Base-by-base conservation (phyloP, 2,329 filamentous ascomycete species). In the Aspergillus sergii region DNA sequence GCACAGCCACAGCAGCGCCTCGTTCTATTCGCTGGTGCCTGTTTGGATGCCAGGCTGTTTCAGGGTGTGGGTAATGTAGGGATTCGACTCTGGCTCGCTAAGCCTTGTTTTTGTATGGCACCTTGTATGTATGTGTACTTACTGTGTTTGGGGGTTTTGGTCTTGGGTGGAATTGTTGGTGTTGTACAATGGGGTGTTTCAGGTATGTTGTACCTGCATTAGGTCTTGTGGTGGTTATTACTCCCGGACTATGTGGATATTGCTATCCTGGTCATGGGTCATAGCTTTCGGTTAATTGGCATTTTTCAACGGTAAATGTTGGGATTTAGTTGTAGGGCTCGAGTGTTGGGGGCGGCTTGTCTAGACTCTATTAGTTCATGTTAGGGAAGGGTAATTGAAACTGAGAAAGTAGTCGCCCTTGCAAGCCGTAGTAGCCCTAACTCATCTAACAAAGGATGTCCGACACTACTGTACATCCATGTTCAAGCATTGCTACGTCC, bases 1-100 rank as follows among this genome's bases (percentile, higher is more conserved):
- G 56, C 57, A 59, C 57, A 34, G 57, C 57, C 57, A 59, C 57
- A 32, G 55, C 48, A 61, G 55, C 46, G 60, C 60, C 60, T 45
- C 59, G 48, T 56, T 57, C 30, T 11, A 54, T 21, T 36, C 23
- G 32, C 30, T 54, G 51, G 30, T 54, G 30, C 30, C 30, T 54
- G 50, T 7, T 32, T 7, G 26, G 21, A 59, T 59, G 30, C 57
- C 30, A 54, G 36, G 51, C 39, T 36, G 23, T 34, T 50, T 14
- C 21, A 21, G 32, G 30, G 36, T 59, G 6, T 34, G 21, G 48
- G n/a, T 28, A 26, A 60, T 26, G 48, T 59, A 45, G 43, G 46
- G 30, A 57, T 53, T 58, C 54, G 54, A 5, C 34, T 26, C 23
- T 26, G 23, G 23, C 23, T 26, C 23, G 4, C 23, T 36, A 6